These are phyloP conservation scores for Colletotrichum eleusines DNA, from an alignment of 2,329 filamentous ascomycete genomes.

Conservation along the genomic window DNA sequence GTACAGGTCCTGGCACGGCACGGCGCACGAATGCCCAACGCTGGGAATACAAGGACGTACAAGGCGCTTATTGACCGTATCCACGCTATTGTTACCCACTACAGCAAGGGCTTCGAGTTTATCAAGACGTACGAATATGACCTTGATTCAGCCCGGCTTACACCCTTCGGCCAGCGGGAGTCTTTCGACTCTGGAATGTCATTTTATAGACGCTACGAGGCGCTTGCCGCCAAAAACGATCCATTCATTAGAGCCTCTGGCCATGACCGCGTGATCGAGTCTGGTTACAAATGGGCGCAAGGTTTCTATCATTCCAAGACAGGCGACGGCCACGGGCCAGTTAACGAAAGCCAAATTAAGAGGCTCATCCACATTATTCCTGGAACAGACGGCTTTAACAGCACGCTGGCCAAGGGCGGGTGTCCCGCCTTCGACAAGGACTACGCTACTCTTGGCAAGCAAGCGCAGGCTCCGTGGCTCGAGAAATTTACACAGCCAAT, in stretches of 20 bases:
- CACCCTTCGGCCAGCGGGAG: conserved; percentile 73
- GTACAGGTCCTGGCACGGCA: conserved; percentile 86
- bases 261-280: conserved; percentile 78
- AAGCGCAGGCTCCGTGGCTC: conserved; percentile 69
- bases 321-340: conserved; percentile 52
- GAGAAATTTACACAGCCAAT: conserved; percentile 76
- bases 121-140: conserved; percentile 77
- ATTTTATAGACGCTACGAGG: conserved; percentile 80
- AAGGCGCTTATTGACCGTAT: conserved; percentile 73
- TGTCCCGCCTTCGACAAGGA: conserved; percentile 79
- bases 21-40: conserved; percentile 85
- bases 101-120: conserved; percentile 75
- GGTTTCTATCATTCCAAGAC: conserved; percentile 72
- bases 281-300: conserved; percentile 79
- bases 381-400: conserved; percentile 77
- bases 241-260: conserved; percentile 80
- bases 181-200: conserved; percentile 80
- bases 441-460: conserved; percentile 59
- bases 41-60: conserved; percentile 63
- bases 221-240: conserved; percentile 66
- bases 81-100: conserved; percentile 66
- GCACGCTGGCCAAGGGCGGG: conserved; percentile 81
- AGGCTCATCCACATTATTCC: conserved; percentile 64
- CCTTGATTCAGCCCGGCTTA: conserved; percentile 72
- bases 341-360: conserved; percentile 64